Conservation (phyloP, 129 eudicot genomes). For the Chrysanthemum seticuspe region DNA sequence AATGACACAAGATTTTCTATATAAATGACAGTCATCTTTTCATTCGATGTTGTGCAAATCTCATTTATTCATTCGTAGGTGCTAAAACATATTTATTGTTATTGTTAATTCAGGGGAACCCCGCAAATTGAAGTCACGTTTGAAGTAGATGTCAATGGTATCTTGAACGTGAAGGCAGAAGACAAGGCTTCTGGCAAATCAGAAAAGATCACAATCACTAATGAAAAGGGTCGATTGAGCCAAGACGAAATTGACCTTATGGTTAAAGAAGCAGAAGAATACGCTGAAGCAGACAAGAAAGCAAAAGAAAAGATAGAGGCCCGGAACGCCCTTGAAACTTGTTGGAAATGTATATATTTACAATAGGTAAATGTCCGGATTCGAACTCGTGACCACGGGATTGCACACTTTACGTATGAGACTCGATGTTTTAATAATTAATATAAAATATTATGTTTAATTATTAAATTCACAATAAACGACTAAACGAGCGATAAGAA, state of each 20-base stretch:
- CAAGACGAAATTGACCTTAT: conserved; percentile 56
- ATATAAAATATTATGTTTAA: no score
- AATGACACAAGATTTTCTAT: no score
- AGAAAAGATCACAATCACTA: conserved; percentile 60
- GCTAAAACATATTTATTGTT: not conserved
- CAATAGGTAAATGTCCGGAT: no score
- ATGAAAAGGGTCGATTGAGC: conserved; percentile 62
- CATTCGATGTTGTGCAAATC: no score
- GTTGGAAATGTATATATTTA: no score
- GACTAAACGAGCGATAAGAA: no score
- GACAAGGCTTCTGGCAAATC: conserved; percentile 54
- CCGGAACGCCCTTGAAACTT: conserved; percentile 51
- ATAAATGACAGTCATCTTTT: no score
- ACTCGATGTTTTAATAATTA: no score
- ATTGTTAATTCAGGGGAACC: conserved; percentile 41
- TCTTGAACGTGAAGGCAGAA: conserved; percentile 58
- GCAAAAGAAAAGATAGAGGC: conserved; percentile 55
- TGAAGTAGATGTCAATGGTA: conserved; percentile 63
- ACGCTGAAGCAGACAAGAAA: conserved; percentile 62
- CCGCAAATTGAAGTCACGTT: conserved; percentile 58
- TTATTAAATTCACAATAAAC: no score
- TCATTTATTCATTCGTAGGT: no score
- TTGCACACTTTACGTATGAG: no score
- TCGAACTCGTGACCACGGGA: no score
- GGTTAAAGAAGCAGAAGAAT: conserved; percentile 62